Base-by-base conservation (phyloP, 495 filamentous ascomycete genomes). In the Xylona heveae region DNA sequence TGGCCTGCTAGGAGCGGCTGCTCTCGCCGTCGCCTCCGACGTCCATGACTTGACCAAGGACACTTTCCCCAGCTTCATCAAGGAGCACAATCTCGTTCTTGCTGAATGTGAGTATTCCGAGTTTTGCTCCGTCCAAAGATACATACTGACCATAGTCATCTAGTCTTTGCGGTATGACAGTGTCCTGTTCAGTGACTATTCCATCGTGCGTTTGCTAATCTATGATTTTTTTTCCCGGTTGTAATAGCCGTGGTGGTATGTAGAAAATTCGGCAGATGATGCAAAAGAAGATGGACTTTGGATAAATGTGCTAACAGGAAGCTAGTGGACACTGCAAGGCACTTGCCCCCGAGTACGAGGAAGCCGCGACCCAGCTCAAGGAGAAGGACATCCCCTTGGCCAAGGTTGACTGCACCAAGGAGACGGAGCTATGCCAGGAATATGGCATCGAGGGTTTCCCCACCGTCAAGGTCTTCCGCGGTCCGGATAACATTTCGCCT, bases 401-500 rank as follows among this genome's bases (percentile, higher is more conserved):
- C 44, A 95, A 99, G 67, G 63, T 99, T 42, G 88, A 97, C 58
- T 99, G 88, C 62, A 95, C 88, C 45, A 83, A 70, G 42, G 80
- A 99, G 61, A 60, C 74, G 36, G 81, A 88, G 9, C 72, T 99
- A 37, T 99, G 88, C 65, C 69, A 80, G 54, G 55, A 65, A 39
- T 81, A 76, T 43, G 83, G 80, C 32, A 82, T 99, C 15, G 82
- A 93, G 59, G 88, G 88, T 31, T 99, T 95, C 60, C 88, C 88
- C 17, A 99, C 88, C 33, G 64, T 99, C 42, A 99, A 95, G 71
- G 73, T 99, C 52, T 99, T 95, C 81, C 84, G 88, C 39, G 88
- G 88, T 34, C 58, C 58, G n/a, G 79, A 93, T 2, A 79, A 74
- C 42, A 61, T 72, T 46, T 64, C 68, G 33, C 73, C 88, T 30